A percentile compares a stretch with the other conserved stretches of the same genome.
phyloP scores from a whole-genome alignment of 2,329 filamentous ascomycete genomes.

The Cytospora piceicola region DNA sequence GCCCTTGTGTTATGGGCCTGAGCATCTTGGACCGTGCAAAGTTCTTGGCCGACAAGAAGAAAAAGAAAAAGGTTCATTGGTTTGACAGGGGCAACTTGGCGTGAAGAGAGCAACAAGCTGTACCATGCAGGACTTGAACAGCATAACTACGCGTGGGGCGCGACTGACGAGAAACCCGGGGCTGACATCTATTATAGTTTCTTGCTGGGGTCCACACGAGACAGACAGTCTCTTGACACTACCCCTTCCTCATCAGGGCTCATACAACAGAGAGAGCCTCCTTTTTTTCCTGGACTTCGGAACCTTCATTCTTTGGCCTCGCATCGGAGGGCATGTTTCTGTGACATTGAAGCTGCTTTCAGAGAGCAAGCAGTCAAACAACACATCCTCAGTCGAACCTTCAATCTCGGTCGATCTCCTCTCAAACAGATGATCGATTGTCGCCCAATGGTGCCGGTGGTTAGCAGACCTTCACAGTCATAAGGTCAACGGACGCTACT shows the following conservation, averaged over 20 bases:
- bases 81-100: not conserved
- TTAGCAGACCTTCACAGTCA: constrained; percentile 4
- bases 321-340: not conserved
- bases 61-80: not conserved
- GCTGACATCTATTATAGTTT: constrained; percentile 6
- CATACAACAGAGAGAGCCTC: not conserved
- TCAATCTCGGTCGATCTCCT: constrained; percentile 5
- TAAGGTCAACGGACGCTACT: constrained; percentile 2
- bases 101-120: not conserved
- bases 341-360: not conserved
- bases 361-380: not conserved
- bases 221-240: constrained; percentile 1
- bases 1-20: not conserved
- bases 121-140: not conserved
- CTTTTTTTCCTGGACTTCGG: not conserved
- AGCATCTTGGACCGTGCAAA: not conserved
- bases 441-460: not conserved
- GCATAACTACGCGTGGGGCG: not conserved
- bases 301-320: not conserved
- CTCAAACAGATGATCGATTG: not conserved
- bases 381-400: constrained; percentile 14
- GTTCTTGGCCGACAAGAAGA: not conserved
- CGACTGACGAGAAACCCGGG: not conserved
- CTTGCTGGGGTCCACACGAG: not conserved
- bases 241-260: not conserved